A percentile compares a stretch with the other conserved stretches of the same genome.
These are phyloP conservation scores for Globisporangium nodosum DNA, from an alignment of 352 stramenopile species.

Conservation along the genomic window DNA sequence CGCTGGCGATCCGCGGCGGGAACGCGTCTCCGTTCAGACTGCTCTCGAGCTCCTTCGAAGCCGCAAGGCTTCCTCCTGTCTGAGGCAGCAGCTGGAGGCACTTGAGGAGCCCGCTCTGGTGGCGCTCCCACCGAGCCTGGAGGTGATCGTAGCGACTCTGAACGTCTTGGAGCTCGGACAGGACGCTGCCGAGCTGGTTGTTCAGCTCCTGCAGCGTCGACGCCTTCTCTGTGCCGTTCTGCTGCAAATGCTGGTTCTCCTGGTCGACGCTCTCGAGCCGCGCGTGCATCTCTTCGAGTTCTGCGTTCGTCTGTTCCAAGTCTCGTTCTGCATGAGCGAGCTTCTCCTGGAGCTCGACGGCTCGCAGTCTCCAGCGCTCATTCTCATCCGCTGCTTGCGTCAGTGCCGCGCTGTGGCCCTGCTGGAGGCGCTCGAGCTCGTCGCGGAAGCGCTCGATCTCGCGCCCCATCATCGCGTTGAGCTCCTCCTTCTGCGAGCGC, in stretches of 20 bases:
- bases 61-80: not conserved
- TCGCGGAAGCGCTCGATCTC: conserved; percentile 42
- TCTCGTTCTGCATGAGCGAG: conserved; percentile 13
- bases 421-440: conserved; percentile 28
- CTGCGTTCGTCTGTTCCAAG: conserved; percentile 12
- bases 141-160: conserved; percentile 31
- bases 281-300: conserved; percentile 27
- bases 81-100: conserved; percentile 30
- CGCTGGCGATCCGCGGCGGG: conserved; percentile 12
- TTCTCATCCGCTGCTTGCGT: conserved; percentile 20
- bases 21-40: conserved; percentile 10
- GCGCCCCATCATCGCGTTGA: conserved; percentile 48
- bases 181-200: conserved; percentile 36
- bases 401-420: conserved; percentile 18
- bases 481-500: conserved; percentile 55
- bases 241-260: conserved; percentile 40
- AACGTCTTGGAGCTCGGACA: conserved; percentile 27
- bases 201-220: conserved; percentile 54
- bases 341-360: conserved; percentile 16
- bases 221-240: conserved; percentile 38
- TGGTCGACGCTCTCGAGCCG: conserved; percentile 26
- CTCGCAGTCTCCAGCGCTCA: conserved; percentile 20
- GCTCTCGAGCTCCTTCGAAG: not conserved
- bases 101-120: conserved; percentile 17
- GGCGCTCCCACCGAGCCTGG: conserved; percentile 20